phyloP scores from a whole-genome alignment of 2,329 filamentous ascomycete species.

The Colletotrichum sp. region DNA sequence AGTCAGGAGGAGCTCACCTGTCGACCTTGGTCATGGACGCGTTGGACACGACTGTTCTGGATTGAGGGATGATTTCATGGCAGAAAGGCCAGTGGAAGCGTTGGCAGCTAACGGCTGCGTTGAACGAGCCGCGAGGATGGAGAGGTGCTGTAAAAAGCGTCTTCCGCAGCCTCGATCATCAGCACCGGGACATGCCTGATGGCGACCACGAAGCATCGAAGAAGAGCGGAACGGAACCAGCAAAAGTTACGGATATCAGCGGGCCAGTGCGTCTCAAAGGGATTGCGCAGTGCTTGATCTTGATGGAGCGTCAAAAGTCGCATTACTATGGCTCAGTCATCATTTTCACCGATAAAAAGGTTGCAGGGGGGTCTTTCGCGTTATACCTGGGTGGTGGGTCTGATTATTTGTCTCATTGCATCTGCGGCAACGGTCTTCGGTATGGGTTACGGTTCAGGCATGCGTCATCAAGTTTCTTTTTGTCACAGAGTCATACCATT shows the following conservation, averaged over 20 bases:
- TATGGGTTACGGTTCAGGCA: slow-evolving; percentile 18
- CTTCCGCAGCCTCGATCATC: neutral
- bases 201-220: neutral
- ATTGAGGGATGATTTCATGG: neutral
- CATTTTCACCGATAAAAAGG: slow-evolving; percentile 1
- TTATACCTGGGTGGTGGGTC: slow-evolving; percentile 13
- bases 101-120: neutral
- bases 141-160: neutral
- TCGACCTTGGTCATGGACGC: neutral
- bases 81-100: neutral
- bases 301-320: neutral
- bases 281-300: neutral
- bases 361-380: neutral
- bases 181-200: neutral
- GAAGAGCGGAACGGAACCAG: neutral
- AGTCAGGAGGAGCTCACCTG: neutral
- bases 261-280: neutral
- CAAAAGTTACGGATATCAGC: neutral
- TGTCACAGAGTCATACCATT: slow-evolving; percentile 15
- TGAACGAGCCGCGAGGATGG: neutral
- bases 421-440: slow-evolving; percentile 18
- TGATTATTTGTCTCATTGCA: slow-evolving; percentile 18
- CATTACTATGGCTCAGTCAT: neutral
- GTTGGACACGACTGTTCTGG: slow-evolving; percentile 18
- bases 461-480: slow-evolving; percentile 14